Percentiles rank a stretch among this genome's conserved stretches.
Evolutionary conservation across 2,329 filamentous ascomycete species (phyloP).

Genomic region (Amylocarpus encephaloides): DNA sequence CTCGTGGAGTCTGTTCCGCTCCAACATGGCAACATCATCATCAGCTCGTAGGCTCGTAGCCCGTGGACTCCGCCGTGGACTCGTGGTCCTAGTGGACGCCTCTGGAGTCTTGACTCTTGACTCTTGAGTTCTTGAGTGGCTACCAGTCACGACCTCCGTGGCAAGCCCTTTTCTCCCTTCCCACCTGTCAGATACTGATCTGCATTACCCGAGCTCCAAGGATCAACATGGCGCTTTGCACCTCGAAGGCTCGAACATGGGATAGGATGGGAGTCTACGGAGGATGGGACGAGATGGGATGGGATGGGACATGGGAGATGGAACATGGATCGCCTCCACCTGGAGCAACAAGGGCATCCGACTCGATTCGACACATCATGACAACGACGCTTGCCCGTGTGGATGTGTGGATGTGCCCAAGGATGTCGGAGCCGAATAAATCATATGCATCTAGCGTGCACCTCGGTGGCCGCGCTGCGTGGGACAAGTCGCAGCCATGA

Average conservation of each 20-base stretch:
- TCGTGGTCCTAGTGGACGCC: neutral
- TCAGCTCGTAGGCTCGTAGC: neutral
- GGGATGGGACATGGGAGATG: too few relatives aligned
- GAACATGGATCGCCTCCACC: conserved; percentile 12
- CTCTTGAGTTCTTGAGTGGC: too few relatives aligned
- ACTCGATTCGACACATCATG: conserved; percentile 19
- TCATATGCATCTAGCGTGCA: conserved; percentile 7
- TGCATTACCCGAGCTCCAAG: conserved; percentile 27
- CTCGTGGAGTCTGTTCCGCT: conserved; percentile 4
- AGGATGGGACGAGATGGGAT: too few relatives aligned
- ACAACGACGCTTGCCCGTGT: conserved; percentile 10
- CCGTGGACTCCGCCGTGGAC: too few relatives aligned
- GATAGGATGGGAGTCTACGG: too few relatives aligned
- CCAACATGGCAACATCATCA: too few relatives aligned
- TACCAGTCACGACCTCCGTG: conserved; percentile 9
- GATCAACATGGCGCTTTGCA: conserved; percentile 30
- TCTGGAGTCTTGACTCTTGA: too few relatives aligned
- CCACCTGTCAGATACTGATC: conserved; percentile 28
- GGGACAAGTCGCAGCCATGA: neutral
- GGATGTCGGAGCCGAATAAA: conserved; percentile 23
- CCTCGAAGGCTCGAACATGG: conserved; percentile 17
- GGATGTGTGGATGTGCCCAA: conserved; percentile 24
- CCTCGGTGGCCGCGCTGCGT: neutral
- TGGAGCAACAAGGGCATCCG: conserved; percentile 20
- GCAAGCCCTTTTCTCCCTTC: conserved; percentile 11